Base-by-base conservation (phyloP, 257 asterid genomes). In the Scutellaria galericulata region DNA sequence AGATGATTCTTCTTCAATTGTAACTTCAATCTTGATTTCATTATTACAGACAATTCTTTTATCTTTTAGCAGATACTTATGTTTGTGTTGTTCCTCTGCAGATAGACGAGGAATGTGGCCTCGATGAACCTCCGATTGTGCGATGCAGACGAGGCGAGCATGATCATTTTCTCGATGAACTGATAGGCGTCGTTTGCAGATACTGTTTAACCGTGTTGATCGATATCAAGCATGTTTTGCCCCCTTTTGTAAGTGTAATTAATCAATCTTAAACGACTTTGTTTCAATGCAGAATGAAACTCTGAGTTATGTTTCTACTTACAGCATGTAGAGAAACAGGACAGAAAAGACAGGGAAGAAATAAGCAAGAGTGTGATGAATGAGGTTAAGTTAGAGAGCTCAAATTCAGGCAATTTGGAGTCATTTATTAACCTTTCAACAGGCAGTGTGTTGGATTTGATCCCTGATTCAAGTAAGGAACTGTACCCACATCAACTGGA, bases 401-500 rank as follows among this genome's bases (percentile, higher is more conserved):
- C 78, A 12, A 39, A 53, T 11, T 0, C 8, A 20, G 68, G 44
- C 15, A 52, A 58, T 24, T 44, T 76, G 18, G 41, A 62, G 10
- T 35, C 79, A 11, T 12, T 74, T 18, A 11, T 51, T 7, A 1
- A 37, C 39, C 54, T 47, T 22, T 52, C 24, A 6, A 54, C 60
- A 55, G 90, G 85, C 64, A 82, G 90, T 0, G 93, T 88, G 52
- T 61, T 91, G 79, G 85, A 89, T 44, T 66, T 86, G 42, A 83
- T 93, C 50, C 87, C 89, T 1, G 53, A 62, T 7, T 37, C 75
- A 4, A 56, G 51, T 0, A 80, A 77, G 66, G 73, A 69, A 44
- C 66, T 93, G 83, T 87, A 79, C 55, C 85, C 77, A 0, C 98
- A 93, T 63, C 98, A 93, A 62, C 77, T 73, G 7, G 87, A 86